Conservation (phyloP, 768 basidiomycete species). For the Pisolithus marmoratus region DNA sequence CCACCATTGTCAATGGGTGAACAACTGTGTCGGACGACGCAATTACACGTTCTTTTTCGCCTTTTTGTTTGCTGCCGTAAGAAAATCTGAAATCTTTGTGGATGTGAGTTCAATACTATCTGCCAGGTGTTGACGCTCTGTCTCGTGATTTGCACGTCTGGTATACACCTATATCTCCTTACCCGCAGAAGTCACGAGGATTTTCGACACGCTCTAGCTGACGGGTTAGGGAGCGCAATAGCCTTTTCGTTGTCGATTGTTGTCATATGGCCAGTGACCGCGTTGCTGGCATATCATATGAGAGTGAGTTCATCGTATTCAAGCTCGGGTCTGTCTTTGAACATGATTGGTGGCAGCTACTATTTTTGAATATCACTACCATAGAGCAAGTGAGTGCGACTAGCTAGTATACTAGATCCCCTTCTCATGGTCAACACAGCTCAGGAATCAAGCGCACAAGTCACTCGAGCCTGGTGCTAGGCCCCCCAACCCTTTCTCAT, state of each 20-base stretch:
- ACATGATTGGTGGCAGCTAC: conserved; percentile 40
- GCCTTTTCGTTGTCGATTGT: conserved; percentile 67
- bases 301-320: conserved; percentile 48
- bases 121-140: conserved; percentile 64
- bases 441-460: conserved; percentile 81
- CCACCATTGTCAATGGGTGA: conserved; percentile 88
- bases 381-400: conserved; percentile 75
- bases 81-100: conserved; percentile 25
- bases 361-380: conserved; percentile 87
- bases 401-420: conserved; percentile 1
- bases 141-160: conserved; percentile 77
- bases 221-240: conserved; percentile 73
- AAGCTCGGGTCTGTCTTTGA: neutral
- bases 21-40: conserved; percentile 91
- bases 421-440: conserved; percentile 38
- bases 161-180: conserved; percentile 71
- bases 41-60: conserved; percentile 94
- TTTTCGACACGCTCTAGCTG: conserved; percentile 40
- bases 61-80: conserved; percentile 69
- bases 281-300: conserved; percentile 78
- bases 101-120: conserved; percentile 5
- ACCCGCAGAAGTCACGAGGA: conserved; percentile 45
- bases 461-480: conserved; percentile 55
- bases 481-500: conserved; percentile 84
- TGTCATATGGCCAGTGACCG: conserved; percentile 78